Evolutionary conservation across 2,329 filamentous ascomycete genomes (phyloP), one percentile per base, ranked within the genome.

Genomic region (Leptographium radiaticola): DNA sequence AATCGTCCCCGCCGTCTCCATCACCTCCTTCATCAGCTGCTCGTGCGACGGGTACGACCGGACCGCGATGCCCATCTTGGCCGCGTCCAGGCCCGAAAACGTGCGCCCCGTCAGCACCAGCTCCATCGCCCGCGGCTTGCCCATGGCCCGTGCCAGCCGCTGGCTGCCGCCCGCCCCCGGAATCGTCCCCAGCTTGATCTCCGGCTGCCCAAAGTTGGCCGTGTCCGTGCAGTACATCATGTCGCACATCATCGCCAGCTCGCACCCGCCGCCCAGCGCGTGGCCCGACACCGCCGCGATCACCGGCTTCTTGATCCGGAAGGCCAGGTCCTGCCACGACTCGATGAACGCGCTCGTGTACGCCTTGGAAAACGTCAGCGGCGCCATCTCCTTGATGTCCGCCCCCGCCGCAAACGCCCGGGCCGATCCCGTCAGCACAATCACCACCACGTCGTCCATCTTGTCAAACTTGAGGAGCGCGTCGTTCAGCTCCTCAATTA

Each of bases 341-440:
- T 95, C 89, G 69, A 98, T 97, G 70, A 98, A 98, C 66, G 94
- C 88, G 61, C 75, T 81, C 49, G 81, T 86, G 73, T 96, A 97
- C 42, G 93, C 91, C 59, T 84, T 75, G 58, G 87, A 80, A 71
- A 98, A 98, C 53, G 84, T 90, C 42, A 96, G 81, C 57, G 89
- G 84, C 34, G 89, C 87, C 93, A 98, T 98, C 71, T 98, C 93
- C 71, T 97, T 97, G 75, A 98, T 98, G 70, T 98, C 93, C 57
- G 93, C 93, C 51, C 93, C 93, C 46, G 93, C 91, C 34, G 91
- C 91, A 66, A 96, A 98, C 44, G 91, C 90, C 69, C 85, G 89
- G 60, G 89, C 76, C 47, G 86, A 94, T 53, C 93, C 93, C 1
- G 93, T 96, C 55, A 98, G 75, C 56, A 98, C 70, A 62, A 95